Base-by-base conservation (phyloP, 371 early-diverging fungal genomes). In the Apophysomyces variabilis region DNA sequence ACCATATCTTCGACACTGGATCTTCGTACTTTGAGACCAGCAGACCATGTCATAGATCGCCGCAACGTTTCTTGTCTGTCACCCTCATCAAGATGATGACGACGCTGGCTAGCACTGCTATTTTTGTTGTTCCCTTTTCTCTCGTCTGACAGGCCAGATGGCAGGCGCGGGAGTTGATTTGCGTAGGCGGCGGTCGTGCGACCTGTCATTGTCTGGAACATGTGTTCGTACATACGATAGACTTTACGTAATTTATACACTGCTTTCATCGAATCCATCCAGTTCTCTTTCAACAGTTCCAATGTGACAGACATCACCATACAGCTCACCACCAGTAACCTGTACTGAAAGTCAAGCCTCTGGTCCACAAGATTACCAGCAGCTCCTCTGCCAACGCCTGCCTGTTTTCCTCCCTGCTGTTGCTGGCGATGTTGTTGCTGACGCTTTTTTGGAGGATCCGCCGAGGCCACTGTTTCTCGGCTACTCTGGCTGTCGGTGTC, bases 241-340 rank as follows among this genome's bases (percentile, higher is more conserved):
- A 75, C 70, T 43, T 70, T 74, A 7, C 72, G 66, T 16, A 77
- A 58, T 26, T 77, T 75, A 46, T 74, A 77, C 0, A 69, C 70
- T 32, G 75, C 72, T 38, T 72, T 74, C 36, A 77, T 62, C 36
- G 70, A 62, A 32, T 74, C 75, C 8, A 70, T 47, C 78, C 78
- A 77, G 39, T 47, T 74, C 8, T 69, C 67, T 8, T 60, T 61
- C 45, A 74, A 41, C 11, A 77, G 66, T 21, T 77, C 75, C n/a
- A 77, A 58, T 16, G 78, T 68, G 6, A 75, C 72, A 11, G 65
- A 66, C 73, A 77, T 74, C 13, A 77, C 60, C 37, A 68, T 70
- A 14, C 68, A 70, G 37, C 72, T 72, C 0, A 70, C 72, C 4
- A 66, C 62, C 11, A 77, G 41, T 18, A 77, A 44, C 38, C 68